Evolutionary conservation across 202 grass and related monocot genomes (phyloP), one percentile per base, ranked within the genome.

Genomic region (Carex sylvatica): DNA sequence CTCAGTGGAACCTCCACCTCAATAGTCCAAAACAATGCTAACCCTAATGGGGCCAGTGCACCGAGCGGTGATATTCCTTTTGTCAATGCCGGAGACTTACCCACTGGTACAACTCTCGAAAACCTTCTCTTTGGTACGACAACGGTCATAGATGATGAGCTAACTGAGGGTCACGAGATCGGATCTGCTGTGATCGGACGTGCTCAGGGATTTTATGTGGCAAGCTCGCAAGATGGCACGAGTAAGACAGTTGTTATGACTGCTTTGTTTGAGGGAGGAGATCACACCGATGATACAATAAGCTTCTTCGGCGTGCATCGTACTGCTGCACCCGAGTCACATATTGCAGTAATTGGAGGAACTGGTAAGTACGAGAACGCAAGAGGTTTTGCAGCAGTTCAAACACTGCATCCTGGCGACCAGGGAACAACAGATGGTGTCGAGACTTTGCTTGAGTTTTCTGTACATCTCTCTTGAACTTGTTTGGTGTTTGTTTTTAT

Each of bases 181-280:
- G 93, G 93, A 13, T 79, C 91, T 3, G 85, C 52, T 11, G 85
- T 89, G 19, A 23, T 93, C n/a, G 91, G 93, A 64, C 85, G 83
- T 35, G 89, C 93, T 26, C 89, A 97, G 81, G 93, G 93, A 12
- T 93, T 97, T 70, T 91, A 91, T 65, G 83, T 97, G 40, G 93
- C 87, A 0, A 93, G 89, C 87, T 93, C 91, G 13, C 85, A 91
- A 86, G 93, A 97, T 66, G 91, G 87, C 22, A 88, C 83, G 42
- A 97, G 91, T 78, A 91, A 90, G 87, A 93, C 91, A 23, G 23
- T 97, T 67, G 3, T 91, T 83, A 75, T 97, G 62, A 97, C 89
- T 4, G 87, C 89, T 64, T 33, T 89, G 83, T 91, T 97, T 59
- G 84, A 88, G 11, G 93, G 85, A 19, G 85, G 82, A 15, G 80